A percentile compares a stretch with the other conserved stretches of the same genome.
These are phyloP conservation scores for Pestalotiopsis sp. DNA, from an alignment of 2,329 filamentous ascomycete species.

Conservation along the genomic window DNA sequence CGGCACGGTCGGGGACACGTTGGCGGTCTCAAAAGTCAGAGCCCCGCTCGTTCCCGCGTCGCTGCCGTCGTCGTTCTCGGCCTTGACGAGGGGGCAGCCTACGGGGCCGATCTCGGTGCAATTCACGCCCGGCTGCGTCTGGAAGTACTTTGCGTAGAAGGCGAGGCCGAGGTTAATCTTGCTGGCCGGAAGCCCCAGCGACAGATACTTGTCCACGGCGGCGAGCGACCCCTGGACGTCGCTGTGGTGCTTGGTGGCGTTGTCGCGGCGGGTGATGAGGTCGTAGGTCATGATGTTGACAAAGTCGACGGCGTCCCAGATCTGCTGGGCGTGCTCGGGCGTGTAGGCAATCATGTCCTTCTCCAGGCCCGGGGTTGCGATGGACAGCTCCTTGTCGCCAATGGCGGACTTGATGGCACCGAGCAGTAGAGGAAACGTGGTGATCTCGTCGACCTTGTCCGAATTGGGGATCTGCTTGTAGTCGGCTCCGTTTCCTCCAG, in stretches of 20 bases:
- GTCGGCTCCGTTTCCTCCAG: constrained; percentile 69
- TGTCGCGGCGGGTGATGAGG: constrained; percentile 68
- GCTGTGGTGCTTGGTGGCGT: constrained; percentile 65
- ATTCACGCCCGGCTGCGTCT: constrained; percentile 46
- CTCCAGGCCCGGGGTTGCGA: constrained; percentile 68
- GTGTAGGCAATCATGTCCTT: constrained; percentile 72
- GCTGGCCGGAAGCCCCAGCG: constrained; percentile 49
- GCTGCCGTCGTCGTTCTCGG: constrained; percentile 61
- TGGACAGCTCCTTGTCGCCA: constrained; percentile 64
- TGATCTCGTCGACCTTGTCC: constrained; percentile 62
- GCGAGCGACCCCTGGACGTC: constrained; percentile 59
- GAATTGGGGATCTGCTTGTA: constrained; percentile 68
- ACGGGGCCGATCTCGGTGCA: constrained; percentile 41
- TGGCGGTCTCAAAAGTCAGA: constrained; percentile 55
- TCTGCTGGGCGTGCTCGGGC: constrained; percentile 56
- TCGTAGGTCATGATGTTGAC: constrained; percentile 59
- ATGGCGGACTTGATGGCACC: constrained; percentile 60
- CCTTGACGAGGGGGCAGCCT: constrained; percentile 56
- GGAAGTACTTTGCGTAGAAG: constrained; percentile 70
- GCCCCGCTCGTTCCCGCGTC: constrained; percentile 61
- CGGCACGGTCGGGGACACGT: constrained; percentile 25
- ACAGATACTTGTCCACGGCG: constrained; percentile 62
- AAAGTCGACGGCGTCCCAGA: constrained; percentile 64
- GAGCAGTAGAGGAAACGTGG: constrained; percentile 65
- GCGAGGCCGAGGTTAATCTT: constrained; percentile 67